Percentiles rank a stretch among this genome's conserved stretches.
Conservation (phyloP, 768 basidiomycete species). For the Multifurca ochricompacta region DNA sequence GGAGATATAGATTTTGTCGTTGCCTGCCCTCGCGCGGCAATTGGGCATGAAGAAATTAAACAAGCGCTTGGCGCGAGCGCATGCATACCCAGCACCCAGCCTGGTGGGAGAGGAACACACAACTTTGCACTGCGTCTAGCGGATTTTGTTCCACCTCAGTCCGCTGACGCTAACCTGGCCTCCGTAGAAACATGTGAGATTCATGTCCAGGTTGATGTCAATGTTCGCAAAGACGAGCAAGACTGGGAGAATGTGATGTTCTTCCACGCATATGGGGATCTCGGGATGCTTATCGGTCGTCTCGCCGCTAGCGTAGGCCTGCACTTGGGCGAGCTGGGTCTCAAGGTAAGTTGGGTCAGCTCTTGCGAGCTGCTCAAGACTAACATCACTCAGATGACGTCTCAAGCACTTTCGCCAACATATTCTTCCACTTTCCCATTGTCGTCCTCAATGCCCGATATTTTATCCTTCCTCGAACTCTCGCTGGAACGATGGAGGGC, state of each 20-base stretch:
- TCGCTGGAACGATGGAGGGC: constrained; percentile 41
- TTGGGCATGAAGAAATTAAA: constrained; percentile 24
- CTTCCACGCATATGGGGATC: constrained; percentile 60
- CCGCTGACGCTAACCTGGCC: constrained; percentile 27
- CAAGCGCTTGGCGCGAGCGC: constrained; percentile 36
- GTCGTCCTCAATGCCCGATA: constrained; percentile 39
- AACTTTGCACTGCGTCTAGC: constrained; percentile 51
- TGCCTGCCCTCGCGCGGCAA: constrained; percentile 31
- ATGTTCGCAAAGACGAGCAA: constrained; percentile 43
- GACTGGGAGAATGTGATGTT: constrained; percentile 47
- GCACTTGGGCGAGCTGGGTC: constrained; percentile 42
- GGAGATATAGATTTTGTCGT: constrained; percentile 70
- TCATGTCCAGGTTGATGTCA: constrained; percentile 53
- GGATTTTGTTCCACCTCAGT: constrained; percentile 28
- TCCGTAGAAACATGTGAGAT: constrained; percentile 17
- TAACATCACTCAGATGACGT: constrained; percentile 32
- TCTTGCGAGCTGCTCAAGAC: neutral
- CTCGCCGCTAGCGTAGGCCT: constrained; percentile 47
- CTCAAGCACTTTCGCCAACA: constrained; percentile 30
- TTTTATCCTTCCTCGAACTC: constrained; percentile 51
- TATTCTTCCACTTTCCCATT: constrained; percentile 40
- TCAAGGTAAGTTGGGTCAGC: constrained; percentile 39
- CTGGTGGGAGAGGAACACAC: constrained; percentile 48
- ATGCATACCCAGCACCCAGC: constrained; percentile 33
- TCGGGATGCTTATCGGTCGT: constrained; percentile 61